These are phyloP conservation scores for Teunomyces kruisii DNA, from an alignment of 805 yeast genomes.

Conservation along the genomic window DNA sequence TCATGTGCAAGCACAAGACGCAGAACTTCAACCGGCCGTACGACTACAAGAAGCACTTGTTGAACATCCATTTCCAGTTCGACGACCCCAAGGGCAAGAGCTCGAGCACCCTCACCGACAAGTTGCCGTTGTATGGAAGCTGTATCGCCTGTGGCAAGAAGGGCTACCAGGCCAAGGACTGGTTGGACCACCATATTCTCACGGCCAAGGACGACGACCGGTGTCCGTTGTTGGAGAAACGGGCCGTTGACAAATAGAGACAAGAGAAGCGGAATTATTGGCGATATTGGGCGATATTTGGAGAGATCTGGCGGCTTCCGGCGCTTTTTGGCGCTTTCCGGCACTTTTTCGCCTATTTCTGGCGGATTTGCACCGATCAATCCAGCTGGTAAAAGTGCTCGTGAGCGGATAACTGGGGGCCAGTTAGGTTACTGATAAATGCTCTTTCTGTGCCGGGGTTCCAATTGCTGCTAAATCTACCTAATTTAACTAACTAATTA, in stretches of 20 bases:
- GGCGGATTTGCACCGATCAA: no score
- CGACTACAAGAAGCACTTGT: conserved; percentile 45
- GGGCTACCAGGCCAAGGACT: conserved; percentile 45
- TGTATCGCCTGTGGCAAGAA: conserved; percentile 50
- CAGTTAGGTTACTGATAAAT: no score
- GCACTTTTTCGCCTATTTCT: no score
- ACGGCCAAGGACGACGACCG: conserved; percentile 13
- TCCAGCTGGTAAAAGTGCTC: no score
- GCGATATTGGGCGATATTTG: no score
- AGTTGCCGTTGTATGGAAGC: conserved; percentile 35
- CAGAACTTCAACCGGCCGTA: conserved; percentile 45
- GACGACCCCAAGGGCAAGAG: conserved; percentile 42
- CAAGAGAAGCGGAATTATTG: no score
- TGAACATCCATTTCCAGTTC: conserved; percentile 42
- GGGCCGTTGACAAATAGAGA: not conserved
- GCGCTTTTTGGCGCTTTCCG: no score
- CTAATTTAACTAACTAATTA: no score
- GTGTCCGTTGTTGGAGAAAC: conserved; percentile 8
- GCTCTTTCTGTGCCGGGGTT: no score
- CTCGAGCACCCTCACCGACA: conserved; percentile 41
- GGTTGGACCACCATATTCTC: conserved; percentile 57
- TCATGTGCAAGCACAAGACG: conserved; percentile 41
- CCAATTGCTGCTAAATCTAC: no score
- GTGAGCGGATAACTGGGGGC: no score
- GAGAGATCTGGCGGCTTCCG: no score